phyloP scores from a whole-genome alignment of 2,329 filamentous ascomycete species.

The Phoma sp. region DNA sequence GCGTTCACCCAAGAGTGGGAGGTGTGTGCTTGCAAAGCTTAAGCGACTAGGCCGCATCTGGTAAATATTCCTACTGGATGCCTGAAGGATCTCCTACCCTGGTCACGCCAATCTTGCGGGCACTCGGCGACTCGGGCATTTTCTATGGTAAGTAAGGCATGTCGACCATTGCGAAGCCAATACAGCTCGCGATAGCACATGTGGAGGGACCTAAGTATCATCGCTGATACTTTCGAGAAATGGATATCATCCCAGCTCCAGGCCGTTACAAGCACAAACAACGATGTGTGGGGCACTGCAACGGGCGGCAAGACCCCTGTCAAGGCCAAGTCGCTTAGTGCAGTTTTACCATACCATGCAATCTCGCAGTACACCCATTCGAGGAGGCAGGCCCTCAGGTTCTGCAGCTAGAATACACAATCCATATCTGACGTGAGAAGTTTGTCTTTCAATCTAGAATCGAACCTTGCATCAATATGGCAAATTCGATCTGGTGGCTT shows the following conservation, averaged over 20 bases:
- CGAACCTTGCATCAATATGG: constrained; percentile 6
- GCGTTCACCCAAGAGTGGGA: not conserved
- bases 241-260: not conserved
- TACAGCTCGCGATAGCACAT: not conserved
- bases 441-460: constrained; percentile 1
- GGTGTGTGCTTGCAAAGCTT: constrained; percentile 4
- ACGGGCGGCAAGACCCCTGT: constrained; percentile 10
- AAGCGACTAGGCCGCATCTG: constrained; percentile 8
- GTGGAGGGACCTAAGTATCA: too few relatives aligned
- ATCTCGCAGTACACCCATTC: constrained; percentile 4
- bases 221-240: not conserved
- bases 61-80: constrained; percentile 6
- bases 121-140: not conserved
- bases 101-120: not conserved
- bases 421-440: not conserved
- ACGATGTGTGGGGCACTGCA: constrained; percentile 1
- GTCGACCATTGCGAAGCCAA: too few relatives aligned
- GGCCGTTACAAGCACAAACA: not conserved
- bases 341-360: constrained; percentile 6
- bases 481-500: constrained; percentile 7
- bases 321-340: constrained; percentile 12
- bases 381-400: not conserved
- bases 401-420: constrained; percentile 3
- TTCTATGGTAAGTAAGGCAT: not conserved
- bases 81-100: constrained; percentile 4